Conservation (phyloP, 78 protist genomes). For the Dictyostelium discoideum region DNA sequence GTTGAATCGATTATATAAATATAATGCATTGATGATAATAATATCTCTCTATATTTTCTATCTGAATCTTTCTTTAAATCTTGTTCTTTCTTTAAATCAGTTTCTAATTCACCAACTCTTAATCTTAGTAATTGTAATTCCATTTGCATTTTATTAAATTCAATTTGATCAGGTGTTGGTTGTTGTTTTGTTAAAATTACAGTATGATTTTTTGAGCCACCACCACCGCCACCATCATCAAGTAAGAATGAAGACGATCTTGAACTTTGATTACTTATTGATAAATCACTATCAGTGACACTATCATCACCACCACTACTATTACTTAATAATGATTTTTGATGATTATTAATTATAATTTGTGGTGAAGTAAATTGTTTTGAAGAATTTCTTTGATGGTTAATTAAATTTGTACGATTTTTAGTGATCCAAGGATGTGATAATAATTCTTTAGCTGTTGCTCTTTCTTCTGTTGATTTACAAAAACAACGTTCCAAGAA, state of each 20-base stretch:
- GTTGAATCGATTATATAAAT: conserved; percentile 60
- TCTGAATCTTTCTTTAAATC: conserved; percentile 30
- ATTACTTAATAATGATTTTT: neutral
- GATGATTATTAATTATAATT: neutral
- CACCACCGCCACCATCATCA: neutral
- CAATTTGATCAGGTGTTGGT: neutral
- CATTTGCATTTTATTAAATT: conserved; percentile 1
- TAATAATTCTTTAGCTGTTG: conserved; percentile 53
- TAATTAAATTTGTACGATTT: neutral
- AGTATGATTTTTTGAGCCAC: conserved; percentile 19
- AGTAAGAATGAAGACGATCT: neutral
- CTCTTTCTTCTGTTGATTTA: conserved; percentile 39
- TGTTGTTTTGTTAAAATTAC: neutral
- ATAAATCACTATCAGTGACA: neutral
- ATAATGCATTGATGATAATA: conserved; percentile 71
- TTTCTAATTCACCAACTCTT: conserved; percentile 44
- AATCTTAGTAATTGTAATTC: neutral
- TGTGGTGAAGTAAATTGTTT: neutral
- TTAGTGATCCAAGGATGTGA: conserved; percentile 62
- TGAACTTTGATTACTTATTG: conserved; percentile 10
- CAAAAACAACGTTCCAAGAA: conserved; percentile 57
- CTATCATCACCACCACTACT: neutral
- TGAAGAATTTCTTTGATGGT: conserved; percentile 16
- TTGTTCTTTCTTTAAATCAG: neutral
- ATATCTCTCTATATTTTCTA: conserved; percentile 55